phyloP scores from a whole-genome alignment of 306 rosid species.

The Cucumis melo region DNA sequence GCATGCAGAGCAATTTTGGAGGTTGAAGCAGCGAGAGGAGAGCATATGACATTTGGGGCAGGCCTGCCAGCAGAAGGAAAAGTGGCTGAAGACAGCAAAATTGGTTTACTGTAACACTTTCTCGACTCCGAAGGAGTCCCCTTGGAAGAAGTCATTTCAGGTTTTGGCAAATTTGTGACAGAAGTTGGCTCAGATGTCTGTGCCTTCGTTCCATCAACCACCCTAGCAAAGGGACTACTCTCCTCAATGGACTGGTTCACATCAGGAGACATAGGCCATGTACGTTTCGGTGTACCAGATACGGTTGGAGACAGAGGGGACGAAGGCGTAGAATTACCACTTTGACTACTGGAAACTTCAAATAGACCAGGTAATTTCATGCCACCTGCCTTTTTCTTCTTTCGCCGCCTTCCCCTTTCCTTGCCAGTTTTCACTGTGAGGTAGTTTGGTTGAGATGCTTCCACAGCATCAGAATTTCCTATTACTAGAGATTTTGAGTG shows the following conservation, averaged over 20 bases:
- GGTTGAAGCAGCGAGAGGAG: constrained; percentile 21
- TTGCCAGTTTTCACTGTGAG: constrained; percentile 59
- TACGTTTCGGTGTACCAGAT: constrained; percentile 30
- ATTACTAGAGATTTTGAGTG: constrained; percentile 13
- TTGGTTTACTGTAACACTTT: constrained; percentile 22
- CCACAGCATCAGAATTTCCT: constrained; percentile 23
- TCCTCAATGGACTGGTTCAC: constrained; percentile 33
- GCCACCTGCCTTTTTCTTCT: constrained; percentile 50
- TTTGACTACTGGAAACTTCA: constrained; percentile 92
- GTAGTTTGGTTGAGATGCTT: constrained; percentile 28
- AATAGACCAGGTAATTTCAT: constrained; percentile 35
- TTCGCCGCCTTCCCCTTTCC: constrained; percentile 58
- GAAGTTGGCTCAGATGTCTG: constrained; percentile 17
- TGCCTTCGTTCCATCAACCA: constrained; percentile 11
- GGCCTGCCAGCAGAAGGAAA: constrained; percentile 28
- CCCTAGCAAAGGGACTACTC: constrained; percentile 20
- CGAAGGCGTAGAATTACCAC: constrained; percentile 95
- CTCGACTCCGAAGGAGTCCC: constrained; percentile 24
- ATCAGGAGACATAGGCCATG: constrained; percentile 37
- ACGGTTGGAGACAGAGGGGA: constrained; percentile 66
- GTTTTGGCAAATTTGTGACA: constrained; percentile 18
- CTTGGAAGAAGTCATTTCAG: constrained; percentile 20
- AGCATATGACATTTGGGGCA: constrained; percentile 16
- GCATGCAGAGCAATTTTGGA: constrained; percentile 34
- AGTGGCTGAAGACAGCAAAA: constrained; percentile 33